Evolutionary conservation across 129 eudicot species (phyloP).

Genomic region (Gnaphalium uliginosum): DNA sequence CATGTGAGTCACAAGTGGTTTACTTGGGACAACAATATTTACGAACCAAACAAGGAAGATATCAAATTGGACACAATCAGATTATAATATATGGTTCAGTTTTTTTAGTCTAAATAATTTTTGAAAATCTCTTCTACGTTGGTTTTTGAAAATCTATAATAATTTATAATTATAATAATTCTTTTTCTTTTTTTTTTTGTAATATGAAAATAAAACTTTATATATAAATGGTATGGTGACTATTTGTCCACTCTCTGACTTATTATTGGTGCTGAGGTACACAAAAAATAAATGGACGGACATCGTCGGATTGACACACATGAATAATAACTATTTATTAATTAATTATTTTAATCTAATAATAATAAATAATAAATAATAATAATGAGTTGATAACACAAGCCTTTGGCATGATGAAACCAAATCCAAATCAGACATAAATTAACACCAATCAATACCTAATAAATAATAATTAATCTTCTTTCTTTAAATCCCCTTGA

Average conservation of each 20-base stretch:
- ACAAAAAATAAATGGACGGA: conserved; percentile 20
- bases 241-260: conserved; percentile 27
- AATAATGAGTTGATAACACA: conserved; percentile 19
- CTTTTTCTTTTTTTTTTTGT: no score
- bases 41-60: no score
- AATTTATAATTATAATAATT: no score
- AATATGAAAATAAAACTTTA: background rate
- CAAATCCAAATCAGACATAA: conserved; percentile 24
- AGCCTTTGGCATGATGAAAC: conserved; percentile 27
- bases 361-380: background rate
- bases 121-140: no score
- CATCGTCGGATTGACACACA: conserved; percentile 1
- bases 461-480: background rate
- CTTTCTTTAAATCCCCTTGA: background rate
- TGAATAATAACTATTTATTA: background rate
- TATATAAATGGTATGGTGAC: background rate
- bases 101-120: no score
- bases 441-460: background rate
- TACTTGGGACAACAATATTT: no score
- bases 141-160: no score
- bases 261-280: conserved; percentile 26
- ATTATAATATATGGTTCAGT: no score
- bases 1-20: no score
- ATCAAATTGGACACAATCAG: no score
- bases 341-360: background rate